Evolutionary conservation across 108 stramenopile species (phyloP).

Genomic region (Epithemia pelagica): DNA sequence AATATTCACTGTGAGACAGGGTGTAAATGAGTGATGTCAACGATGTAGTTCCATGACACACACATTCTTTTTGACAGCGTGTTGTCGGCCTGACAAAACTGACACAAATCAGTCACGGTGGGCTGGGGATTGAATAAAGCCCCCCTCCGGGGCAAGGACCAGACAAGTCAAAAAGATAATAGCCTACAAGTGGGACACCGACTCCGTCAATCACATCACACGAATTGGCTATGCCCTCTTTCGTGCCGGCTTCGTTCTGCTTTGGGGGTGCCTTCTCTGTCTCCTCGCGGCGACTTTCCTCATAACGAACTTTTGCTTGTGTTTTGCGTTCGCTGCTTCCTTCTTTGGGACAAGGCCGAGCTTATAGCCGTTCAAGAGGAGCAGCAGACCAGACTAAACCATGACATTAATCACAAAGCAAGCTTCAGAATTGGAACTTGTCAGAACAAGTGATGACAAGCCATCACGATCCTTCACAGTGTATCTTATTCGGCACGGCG

Average conservation of each 20-base stretch:
- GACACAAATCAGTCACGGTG: no score
- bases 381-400: no score
- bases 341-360: background rate
- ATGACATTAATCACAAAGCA: background rate
- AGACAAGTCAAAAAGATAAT: no score
- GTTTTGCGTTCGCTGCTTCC: no score
- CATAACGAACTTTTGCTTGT: no score
- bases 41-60: background rate
- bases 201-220: background rate
- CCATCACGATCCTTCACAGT: conserved; percentile 23
- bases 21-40: background rate
- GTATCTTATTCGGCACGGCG: conserved; percentile 69
- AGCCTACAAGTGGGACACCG: no score
- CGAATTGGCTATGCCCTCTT: background rate
- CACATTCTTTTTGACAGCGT: background rate
- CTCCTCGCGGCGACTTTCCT: no score
- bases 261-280: background rate
- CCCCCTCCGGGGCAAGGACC: no score
- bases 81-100: no score
- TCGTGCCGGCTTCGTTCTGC: background rate
- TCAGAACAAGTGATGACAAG: background rate
- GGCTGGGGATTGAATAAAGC: no score
- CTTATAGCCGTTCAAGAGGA: no score
- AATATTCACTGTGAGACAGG: background rate
- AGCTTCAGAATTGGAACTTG: background rate